Evolutionary conservation across 2,329 filamentous ascomycete genomes (phyloP), one percentile per base, ranked within the genome.

Genomic region (Nemania abortiva): DNA sequence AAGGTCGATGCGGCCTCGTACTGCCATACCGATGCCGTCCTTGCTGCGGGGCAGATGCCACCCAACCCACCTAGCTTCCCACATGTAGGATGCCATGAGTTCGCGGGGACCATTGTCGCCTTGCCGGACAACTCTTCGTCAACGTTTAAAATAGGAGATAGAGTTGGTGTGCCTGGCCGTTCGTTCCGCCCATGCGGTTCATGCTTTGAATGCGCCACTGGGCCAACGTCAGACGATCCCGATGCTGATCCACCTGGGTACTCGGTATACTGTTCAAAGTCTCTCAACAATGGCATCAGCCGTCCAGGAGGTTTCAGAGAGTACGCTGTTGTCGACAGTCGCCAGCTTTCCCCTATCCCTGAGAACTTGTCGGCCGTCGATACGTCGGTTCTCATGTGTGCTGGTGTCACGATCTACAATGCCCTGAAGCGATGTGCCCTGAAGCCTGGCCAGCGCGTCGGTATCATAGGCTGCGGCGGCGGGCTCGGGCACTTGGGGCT

Each of bases 1-100:
- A 80, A 79, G 65, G 83, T 85, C 45, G 79, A 82, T 56, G 83
- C 83, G 5, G 82, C 82, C 10, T 84, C 82, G 1, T 85, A 85
- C 71, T 84, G 82, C 74, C 83, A 85, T 71, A 85, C 82, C 11
- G 77, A 78, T 69, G 71, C 72, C 20, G 77, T 78, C 31, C 72
- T 78, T 10, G 72, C 76, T 13, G 65, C 73, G 11, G 77, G 76
- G 50, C 66, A 74, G 52, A 76, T 78, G 72, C 69, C 66, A 15
- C 76, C 75, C n/a, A 65, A 74, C 37, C 81, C 83, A 0, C 77
- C 77, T 1, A 72, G 71, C 3, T 81, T 84, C 58, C 84, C 84
- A 7, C 83, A 83, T 70, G 74, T 84, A 42, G 80, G 82, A 45
- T 81, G 80, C 63, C 83, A 85, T 72, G 83, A 85, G 63, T 84